Evolutionary conservation across 2,329 filamentous ascomycete species (phyloP), one percentile per base, ranked within the genome.

Genomic region (Cercospora citrullina): DNA sequence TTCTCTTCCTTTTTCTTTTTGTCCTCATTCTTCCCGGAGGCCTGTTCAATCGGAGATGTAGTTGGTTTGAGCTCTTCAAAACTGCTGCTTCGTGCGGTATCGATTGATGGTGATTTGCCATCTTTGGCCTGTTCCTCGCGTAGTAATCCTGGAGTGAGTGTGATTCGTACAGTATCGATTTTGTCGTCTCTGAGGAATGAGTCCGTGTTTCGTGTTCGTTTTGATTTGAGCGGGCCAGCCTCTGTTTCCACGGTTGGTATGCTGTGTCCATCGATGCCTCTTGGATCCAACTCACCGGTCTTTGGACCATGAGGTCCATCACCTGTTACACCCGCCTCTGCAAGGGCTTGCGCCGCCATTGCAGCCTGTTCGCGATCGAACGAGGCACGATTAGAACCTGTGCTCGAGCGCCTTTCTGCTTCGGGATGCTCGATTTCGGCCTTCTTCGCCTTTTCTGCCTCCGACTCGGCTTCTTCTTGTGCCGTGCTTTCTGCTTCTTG

Each of bases 171-270:
- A 2, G 95, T 97, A 80, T 98, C 95, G 42, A 93, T 91, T 33
- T 88, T 93, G 76, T 99, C 94, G 76, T 98, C 95, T 79, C 93
- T 96, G 84, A 97, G 97, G 84, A 98, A 97, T 0, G 94, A 97
- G 80, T 98, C 94, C 4, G 93, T 94, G 77, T 96, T 96, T 71
- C 94, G 88, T 51, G 93, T 93, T 74, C 96, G 96, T 71, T 90
- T 88, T 39, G 92, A 93, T 77, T 90, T 87, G 77, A 79, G 75
- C 28, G 78, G 77, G 60, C 77, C 78, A 61, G 77, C 78, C 73
- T 79, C 78, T 72, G 70, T 66, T 60, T 65, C 67, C 48, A 70
- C 67, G n/a, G 63, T 71, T 66, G 64, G 72, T 68, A 68, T 65
- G 63, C 66, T 71, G 71, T 51, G 59, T 53, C 48, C 48, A 69